A percentile compares a stretch with the other conserved stretches of the same genome.
phyloP scores from a whole-genome alignment of 2,329 filamentous ascomycete genomes.

The Penicillium concentricum region DNA sequence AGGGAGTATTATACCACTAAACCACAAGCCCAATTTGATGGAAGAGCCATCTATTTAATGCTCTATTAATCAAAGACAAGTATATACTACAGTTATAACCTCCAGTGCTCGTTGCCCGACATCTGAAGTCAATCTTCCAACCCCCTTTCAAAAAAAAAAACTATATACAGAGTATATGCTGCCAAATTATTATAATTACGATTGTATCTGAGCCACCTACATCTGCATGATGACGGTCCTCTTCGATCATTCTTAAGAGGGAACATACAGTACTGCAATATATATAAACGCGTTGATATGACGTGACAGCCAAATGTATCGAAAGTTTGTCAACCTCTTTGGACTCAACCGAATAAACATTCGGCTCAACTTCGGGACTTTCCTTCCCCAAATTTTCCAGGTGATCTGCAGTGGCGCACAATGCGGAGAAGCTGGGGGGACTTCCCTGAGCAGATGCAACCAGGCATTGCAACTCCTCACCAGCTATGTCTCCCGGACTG shows the following conservation, averaged over 20 bases:
- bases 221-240: background rate
- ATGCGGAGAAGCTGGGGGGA: slow-evolving; percentile 4
- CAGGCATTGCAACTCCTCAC: background rate
- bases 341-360: background rate
- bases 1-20: slow-evolving; percentile 50
- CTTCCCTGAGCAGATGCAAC: background rate
- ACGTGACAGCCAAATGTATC: background rate
- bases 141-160: too few species aligned
- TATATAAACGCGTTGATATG: background rate
- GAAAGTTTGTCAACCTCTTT: background rate
- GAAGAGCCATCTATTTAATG: background rate
- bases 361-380: background rate
- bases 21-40: slow-evolving; percentile 35
- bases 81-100: background rate
- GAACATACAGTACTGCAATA: background rate
- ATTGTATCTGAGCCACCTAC: too few species aligned
- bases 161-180: background rate
- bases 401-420: background rate
- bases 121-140: background rate
- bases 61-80: background rate
- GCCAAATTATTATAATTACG: too few species aligned
- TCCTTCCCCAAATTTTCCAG: background rate
- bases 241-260: background rate
- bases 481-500: background rate
- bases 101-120: too few species aligned